Base-by-base conservation (phyloP, 78 protist species). In the Dictyostelium capitatum region DNA sequence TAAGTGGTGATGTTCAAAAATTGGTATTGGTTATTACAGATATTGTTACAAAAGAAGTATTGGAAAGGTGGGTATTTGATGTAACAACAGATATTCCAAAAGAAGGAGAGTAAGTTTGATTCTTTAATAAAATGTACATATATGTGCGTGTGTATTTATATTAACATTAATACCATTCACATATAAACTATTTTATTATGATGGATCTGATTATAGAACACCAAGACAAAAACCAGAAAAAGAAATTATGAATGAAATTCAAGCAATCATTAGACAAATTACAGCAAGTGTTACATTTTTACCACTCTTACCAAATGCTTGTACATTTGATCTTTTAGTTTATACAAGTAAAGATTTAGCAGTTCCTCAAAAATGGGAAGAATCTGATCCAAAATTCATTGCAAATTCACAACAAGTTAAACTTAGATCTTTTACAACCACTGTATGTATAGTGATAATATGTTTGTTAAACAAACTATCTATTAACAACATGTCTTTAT, bases 11-110 rank as follows among this genome's bases (percentile, higher is more conserved):
- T 6, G 98, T 98, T 74, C 99, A 99, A 90, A 94, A 96, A 89
- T 95, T 99, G 1, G 99, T 98, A 2, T 59, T 99, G 2, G 99
- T 99, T 4, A 90, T 99, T n/a, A 79, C 97, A 0, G 59, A 92
- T 23, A 72, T 80, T 0, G 96, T 82, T 17, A 97, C 97, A 10
- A 82, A 78, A 19, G 97, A 96, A 17, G 78, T 82, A 4, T 78
- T 98, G 4, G 99, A 99, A 80, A 85, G 99, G 6, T 99, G 99
- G 99, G 95, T 70, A 51, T 99, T 99, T 37, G 96, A 99, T 89
- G 91, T 99, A 15, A 96, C 96, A 19, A 74, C 97, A 1, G 99
- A 98, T 77, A 46, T 51, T 9, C 89, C 95, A 51, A 80, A 89
- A n/a, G 81, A 79, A 65, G 89, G 81, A 87, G 80, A 75, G 91